Percentiles rank a stretch among this genome's conserved stretches.
Evolutionary conservation across 2,329 filamentous ascomycete genomes (phyloP).

Genomic region (Talaromyces sp.): DNA sequence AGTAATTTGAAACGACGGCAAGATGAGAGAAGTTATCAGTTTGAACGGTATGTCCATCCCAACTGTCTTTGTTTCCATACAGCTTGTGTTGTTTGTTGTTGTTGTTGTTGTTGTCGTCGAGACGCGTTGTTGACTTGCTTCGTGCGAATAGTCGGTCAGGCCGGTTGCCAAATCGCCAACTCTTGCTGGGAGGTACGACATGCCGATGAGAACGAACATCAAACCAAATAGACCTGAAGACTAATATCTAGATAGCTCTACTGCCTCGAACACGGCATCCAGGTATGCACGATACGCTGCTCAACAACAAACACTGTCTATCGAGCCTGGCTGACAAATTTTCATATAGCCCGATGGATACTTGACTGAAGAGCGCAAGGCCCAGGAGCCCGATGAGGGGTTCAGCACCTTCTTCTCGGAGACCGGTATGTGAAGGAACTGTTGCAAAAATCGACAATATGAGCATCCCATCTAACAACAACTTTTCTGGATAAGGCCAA

Average conservation of each 20-base stretch:
- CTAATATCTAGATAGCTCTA: slow-evolving; percentile 66
- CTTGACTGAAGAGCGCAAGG: slow-evolving; percentile 97
- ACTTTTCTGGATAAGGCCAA: slow-evolving; percentile 60
- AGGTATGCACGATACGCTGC: slow-evolving; percentile 60
- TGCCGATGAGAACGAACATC: not conserved
- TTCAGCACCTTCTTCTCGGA: slow-evolving; percentile 99
- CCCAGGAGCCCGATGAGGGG: slow-evolving; percentile 85
- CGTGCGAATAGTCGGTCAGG: slow-evolving; percentile 80
- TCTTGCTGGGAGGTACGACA: slow-evolving; percentile 97
- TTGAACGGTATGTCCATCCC: slow-evolving; percentile 78
- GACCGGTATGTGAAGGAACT: slow-evolving; percentile 67
- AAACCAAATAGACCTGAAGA: slow-evolving; percentile 20
- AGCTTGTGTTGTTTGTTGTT: not conserved
- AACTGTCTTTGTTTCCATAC: slow-evolving; percentile 4
- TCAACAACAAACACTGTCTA: slow-evolving; percentile 17
- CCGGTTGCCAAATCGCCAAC: slow-evolving; percentile 99
- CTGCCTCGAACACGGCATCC: slow-evolving; percentile 99
- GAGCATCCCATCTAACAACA: slow-evolving; percentile 16
- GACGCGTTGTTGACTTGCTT: slow-evolving; percentile 37
- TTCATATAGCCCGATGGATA: slow-evolving; percentile 82
- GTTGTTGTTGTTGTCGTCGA: not conserved
- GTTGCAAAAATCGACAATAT: slow-evolving; percentile 12
- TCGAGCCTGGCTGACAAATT: slow-evolving; percentile 20
- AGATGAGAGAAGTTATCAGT: slow-evolving; percentile 98
- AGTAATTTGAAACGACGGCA: slow-evolving; percentile 41